Percentiles rank a stretch among this genome's conserved stretches.
Evolutionary conservation across 176 grass and related monocot species (phyloP).

Genomic region (Triticum urartu): DNA sequence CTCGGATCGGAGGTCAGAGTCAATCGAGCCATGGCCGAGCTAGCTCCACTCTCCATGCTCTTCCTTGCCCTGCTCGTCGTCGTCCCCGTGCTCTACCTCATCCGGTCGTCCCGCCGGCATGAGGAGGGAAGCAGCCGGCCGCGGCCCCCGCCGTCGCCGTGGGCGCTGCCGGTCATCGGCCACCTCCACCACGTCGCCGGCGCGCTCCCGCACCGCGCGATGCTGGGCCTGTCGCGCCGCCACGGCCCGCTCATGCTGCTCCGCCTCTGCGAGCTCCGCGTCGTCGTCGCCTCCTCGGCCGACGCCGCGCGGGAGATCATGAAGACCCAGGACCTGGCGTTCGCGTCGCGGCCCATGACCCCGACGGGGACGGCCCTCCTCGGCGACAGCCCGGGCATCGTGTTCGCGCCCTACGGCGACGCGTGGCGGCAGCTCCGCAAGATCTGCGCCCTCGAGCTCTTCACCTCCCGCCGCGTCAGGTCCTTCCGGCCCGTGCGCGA

Average conservation of each 20-base stretch:
- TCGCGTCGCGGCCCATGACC: constrained; percentile 15
- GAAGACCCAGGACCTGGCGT: not conserved
- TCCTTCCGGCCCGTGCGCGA: constrained; percentile 27
- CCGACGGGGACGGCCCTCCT: not conserved
- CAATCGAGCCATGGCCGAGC: not conserved
- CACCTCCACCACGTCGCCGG: not conserved
- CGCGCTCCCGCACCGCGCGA: not conserved
- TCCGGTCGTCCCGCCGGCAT: not conserved
- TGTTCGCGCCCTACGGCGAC: constrained; percentile 11
- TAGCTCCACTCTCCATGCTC: not conserved
- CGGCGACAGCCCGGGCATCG: not conserved
- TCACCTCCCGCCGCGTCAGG: constrained; percentile 18
- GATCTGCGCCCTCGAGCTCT: constrained; percentile 33
- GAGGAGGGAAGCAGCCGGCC: not conserved
- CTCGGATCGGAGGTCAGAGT: not conserved
- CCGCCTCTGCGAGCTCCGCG: constrained; percentile 2
- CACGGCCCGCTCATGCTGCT: constrained; percentile 4
- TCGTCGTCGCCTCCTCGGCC: constrained; percentile 3
- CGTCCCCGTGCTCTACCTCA: not conserved
- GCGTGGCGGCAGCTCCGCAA: constrained; percentile 30
- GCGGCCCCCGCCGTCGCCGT: not conserved
- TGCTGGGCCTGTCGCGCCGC: not conserved
- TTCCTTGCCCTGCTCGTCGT: not conserved
- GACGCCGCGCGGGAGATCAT: constrained; percentile 8
- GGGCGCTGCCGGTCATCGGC: constrained; percentile 7